Base-by-base conservation (phyloP, 2,329 filamentous ascomycete species). In the Neobulgaria alba region DNA sequence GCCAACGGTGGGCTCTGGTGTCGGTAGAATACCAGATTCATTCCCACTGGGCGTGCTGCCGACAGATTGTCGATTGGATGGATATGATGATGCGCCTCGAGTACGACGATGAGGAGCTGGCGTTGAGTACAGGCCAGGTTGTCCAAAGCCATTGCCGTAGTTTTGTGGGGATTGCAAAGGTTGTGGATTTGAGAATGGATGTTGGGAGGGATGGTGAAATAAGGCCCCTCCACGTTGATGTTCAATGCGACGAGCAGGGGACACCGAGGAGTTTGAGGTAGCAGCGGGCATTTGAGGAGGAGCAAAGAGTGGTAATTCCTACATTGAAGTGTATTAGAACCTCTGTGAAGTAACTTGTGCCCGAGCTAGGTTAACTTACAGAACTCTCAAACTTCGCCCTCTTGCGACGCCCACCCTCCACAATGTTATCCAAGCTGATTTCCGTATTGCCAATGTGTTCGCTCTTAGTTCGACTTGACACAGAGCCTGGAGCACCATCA, bases 361-460 rank as follows among this genome's bases (percentile, higher is more conserved):
- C n/a, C 4, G 30, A 18, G 21, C 15, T n/a, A n/a, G n/a, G n/a
- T n/a, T n/a, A 16, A 73, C 90, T 80, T 82, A 96, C 90, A 65
- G 90, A 95, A 69, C 90, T 96, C 64, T 96, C 90, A 67, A 83
- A 83, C 65, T 95, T 95, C 56, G 90, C 86, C 59, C 88, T 79
- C 71, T 96, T 95, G 60, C 92, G 82, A 63, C 92, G 82, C 52
- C 90, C 89, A 59, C 93, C 92, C 65, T 96, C 90, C 47, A 98
- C 85, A 63, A 98, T 96, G 61, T 98, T 98, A 55, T 95, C 89
- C 53, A 95, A 78, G 61, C 90, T 96, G 59, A 98, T 98, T 55
- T 98, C 92, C 12, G 92, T 94, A 61, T 87, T 95, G 36, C 86
- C 88, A 56, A 95, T 77, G 50, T 87, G 83, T 57, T 95, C 89